Conservation (phyloP, 495 filamentous ascomycete species). For the Xylaria cubensis region DNA sequence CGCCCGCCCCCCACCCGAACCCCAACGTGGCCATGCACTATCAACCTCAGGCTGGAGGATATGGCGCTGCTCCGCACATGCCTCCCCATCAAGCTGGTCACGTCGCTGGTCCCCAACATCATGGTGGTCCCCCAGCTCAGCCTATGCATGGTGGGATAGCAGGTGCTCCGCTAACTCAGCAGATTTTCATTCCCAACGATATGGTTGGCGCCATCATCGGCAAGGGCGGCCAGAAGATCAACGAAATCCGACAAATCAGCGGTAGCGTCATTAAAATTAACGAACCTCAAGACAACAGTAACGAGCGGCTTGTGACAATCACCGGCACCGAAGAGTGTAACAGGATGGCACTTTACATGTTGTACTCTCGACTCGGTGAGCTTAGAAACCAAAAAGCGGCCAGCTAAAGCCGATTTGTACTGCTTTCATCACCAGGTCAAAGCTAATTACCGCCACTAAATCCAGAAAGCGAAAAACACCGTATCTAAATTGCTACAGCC, state of each 20-base stretch:
- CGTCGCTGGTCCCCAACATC: constrained; percentile 55
- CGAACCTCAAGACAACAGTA: constrained; percentile 98
- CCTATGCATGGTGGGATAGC: constrained; percentile 76
- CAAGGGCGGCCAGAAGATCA: constrained; percentile 98
- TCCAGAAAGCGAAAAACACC: constrained; percentile 84
- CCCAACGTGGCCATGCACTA: constrained; percentile 77
- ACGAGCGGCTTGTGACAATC: constrained; percentile 95
- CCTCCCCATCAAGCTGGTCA: constrained; percentile 71
- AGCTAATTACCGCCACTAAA: constrained; percentile 24
- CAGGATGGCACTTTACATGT: constrained; percentile 98
- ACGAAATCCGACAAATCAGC: constrained; percentile 94
- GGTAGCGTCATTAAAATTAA: constrained; percentile 99
- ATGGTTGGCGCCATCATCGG: constrained; percentile 99
- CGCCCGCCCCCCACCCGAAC: constrained; percentile 65
- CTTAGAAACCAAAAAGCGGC: constrained; percentile 38
- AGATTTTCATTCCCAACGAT: constrained; percentile 98
- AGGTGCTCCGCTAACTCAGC: constrained; percentile 90
- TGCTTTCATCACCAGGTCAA: constrained; percentile 23
- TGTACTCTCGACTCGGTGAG: constrained; percentile 95
- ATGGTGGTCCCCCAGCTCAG: constrained; percentile 67
- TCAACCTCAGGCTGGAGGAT: constrained; percentile 57
- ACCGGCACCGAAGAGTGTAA: constrained; percentile 98
- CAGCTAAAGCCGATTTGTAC: constrained; percentile 32
- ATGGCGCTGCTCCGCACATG: constrained; percentile 79
- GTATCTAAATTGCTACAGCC: constrained; percentile 53